Base-by-base conservation (phyloP, 441 rosid species). In the Euphorbia celastroides region DNA sequence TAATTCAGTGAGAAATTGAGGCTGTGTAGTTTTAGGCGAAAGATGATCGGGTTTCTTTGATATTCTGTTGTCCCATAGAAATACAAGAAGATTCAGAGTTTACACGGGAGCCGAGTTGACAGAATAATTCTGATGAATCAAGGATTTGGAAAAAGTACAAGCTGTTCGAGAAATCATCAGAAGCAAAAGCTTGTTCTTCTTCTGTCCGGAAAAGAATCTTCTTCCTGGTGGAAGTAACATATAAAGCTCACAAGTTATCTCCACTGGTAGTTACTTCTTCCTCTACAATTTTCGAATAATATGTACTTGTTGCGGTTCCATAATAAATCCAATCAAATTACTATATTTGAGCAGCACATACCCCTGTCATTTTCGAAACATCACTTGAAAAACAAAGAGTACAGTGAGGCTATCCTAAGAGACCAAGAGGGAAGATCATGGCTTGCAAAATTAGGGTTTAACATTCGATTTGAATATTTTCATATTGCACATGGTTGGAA, bases 371-470 rank as follows among this genome's bases (percentile, higher is more conserved):
- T 70, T 11, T 27, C 50, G 7, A 64, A 41, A 42, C 36, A 0
- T 19, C 32, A 61, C 14, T 19, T 17, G 6, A 51, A 64, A 9
- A 23, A 1, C 8, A 32, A 48, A 3, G 46, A 36, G n/a, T 7
- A 12, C 32, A 32, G 64, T n/a, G 5, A 46, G 69, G 54, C 57
- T 46, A 26, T 58, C 22, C 34, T 70, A 57, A 62, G 8, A 50
- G 41, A 70, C 52, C 28, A 23, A 34, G 22, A 64, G n/a, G 74
- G 65, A 58, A 64, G 64, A 42, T 57, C 59, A 10, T 70, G 74
- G 74, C 74, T 64, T 9, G 64, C 64, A 25, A 44, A 1, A 44
- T 51, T 63, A 25, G 3, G 50, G 27, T 1, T 2, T 48, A 64
- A 17, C 9, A 12, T 25, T 0, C 31, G 32, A 20, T 23, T 46